Base-by-base conservation (phyloP, 139 green algal species). In the Diplosphaera chodatii region DNA sequence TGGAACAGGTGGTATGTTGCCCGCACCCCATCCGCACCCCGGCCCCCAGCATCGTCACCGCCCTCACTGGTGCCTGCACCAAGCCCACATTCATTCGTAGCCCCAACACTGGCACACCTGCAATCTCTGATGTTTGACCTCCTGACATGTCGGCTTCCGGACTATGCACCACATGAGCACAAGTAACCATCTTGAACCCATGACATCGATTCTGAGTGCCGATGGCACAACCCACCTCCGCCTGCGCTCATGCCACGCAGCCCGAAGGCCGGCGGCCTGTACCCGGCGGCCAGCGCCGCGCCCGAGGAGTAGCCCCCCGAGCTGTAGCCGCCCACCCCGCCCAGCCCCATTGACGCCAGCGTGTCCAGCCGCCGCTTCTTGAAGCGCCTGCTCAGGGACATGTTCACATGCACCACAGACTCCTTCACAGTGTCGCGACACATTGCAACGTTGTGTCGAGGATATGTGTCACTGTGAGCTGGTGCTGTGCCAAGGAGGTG, bases 1-100 rank as follows among this genome's bases (percentile, higher is more conserved):
- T 70, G 41, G 64, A 84, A 78, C 6, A 80, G 69, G 3, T 31
- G 40, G 37, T 84, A 84, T 0, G 79, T 84, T 28, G 74, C 71
- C 23, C 78, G 69, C 55, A 84, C 63, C 16, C 79, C 79, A 32
- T 84, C 79, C 20, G 73, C 70, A 0, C 75, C 72, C 67, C 0
- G 55, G 16, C 48, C 67, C 13, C 32, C 25, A 27, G 56, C 62
- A 1, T 6, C 3, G 1, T 68, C 73, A 0, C 66, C 41, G 1
- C 41, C 56, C 16, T 59, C 25, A 13, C 33, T 37, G 34, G 28
- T 40, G 30, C 70, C 63, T 69, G 62, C 63, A 74, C 1, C 16
- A 41, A 20, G 28, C 1, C 4, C 28, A 16, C n/a, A n/a, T 6
- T 40, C 32, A 27, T 1, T 77, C 32, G 20, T n/a, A n/a, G n/a